Evolutionary conservation across 306 rosid species (phyloP), one percentile per base, ranked within the genome.

Genomic region (Inga oerstediana): DNA sequence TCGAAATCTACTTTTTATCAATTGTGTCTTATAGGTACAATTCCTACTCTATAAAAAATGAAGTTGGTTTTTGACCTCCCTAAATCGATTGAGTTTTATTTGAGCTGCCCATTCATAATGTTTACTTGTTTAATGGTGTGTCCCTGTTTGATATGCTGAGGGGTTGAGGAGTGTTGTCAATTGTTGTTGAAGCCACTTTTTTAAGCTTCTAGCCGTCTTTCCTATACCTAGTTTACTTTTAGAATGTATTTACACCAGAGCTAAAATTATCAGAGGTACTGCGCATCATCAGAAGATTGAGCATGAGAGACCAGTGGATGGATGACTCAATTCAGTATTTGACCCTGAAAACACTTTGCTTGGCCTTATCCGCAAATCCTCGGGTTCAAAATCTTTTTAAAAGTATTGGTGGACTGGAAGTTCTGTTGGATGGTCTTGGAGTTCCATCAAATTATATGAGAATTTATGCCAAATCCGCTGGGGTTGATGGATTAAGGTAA

Each of bases 351-450:
- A 88, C 92, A 84, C 97, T 96, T 43, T 88, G 85, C 79, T 88
- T 89, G 75, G 92, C 97, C 74, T 88, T 96, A 84, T 86, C 94
- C 74, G 87, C 93, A 68, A 96, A 96, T 80, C 89, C 98, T 58
- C 92, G 99, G 83, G 94, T 93, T 79, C 99, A 96, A 90, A 91
- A 89, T 86, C 98, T 91, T 92, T 96, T 96, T 82, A 96, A 89
- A 90, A 96, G 99, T 90, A 93, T 96, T 76, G 99, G 99, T 76
- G 99, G 99, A 58, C 93, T 92, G 90, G 99, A 96, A 88, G 99
- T 93, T 86, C 88, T 96, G 87, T 80, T 96, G 90, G 99, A 96
- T 89, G 97, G 98, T 84, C 97, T 96, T 87, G 99, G 99, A 76
- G 78, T 91, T 85, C 89, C 96, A 32, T 90, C 94, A 82, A 90